Conservation (phyloP, 305 asterid genomes). For the Fraxinus ornus region DNA sequence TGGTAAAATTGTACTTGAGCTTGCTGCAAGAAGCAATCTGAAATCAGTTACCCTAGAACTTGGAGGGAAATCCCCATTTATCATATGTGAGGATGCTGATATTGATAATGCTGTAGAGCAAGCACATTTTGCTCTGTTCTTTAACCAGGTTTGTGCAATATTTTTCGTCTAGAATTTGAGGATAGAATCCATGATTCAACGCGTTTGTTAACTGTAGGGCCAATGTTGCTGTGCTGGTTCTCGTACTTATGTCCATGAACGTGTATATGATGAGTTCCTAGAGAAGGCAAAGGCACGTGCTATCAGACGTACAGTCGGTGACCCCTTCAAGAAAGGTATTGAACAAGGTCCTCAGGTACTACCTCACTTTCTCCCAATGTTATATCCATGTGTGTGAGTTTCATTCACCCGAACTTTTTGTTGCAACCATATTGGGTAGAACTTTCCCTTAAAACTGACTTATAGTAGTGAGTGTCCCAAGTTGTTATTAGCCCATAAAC, state of each 20-base stretch:
- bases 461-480: background rate
- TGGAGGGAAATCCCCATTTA: conserved; percentile 96
- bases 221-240: conserved; percentile 99
- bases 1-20: conserved; percentile 66
- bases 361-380: background rate
- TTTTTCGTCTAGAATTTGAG: background rate
- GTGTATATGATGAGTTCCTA: conserved; percentile 79
- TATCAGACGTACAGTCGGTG: conserved; percentile 74
- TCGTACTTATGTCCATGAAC: conserved; percentile 81
- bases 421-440: background rate
- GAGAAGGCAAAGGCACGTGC: conserved; percentile 88
- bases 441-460: background rate
- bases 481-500: background rate
- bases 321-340: conserved; percentile 80
- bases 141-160: conserved; percentile 67
- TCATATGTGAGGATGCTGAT: conserved; percentile 93
- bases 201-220: conserved; percentile 43
- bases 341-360: conserved; percentile 97
- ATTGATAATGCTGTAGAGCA: conserved; percentile 80
- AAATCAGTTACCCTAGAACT: conserved; percentile 91
- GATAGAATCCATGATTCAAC: background rate
- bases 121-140: conserved; percentile 87
- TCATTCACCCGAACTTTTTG: background rate
- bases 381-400: background rate
- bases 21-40: conserved; percentile 90